These are phyloP conservation scores for Silene conica DNA, from an alignment of 148 eudicot genomes.

Conservation along the genomic window DNA sequence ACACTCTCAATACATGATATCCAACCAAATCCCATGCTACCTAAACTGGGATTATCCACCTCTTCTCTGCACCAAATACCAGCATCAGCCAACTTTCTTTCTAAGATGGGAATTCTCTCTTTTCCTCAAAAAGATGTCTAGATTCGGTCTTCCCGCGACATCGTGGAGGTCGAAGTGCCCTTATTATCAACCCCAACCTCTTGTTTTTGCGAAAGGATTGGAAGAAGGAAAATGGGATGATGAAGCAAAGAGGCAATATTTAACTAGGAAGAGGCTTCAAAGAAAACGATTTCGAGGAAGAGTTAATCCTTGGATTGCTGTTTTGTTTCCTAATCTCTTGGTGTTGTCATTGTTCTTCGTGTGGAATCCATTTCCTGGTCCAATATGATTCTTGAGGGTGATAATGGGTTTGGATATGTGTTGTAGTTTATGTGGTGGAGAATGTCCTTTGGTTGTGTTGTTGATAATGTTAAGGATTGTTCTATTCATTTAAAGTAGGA, in stretches of 20 bases:
- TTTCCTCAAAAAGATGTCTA: slow-evolving; percentile 53
- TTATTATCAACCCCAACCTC: slow-evolving; percentile 60
- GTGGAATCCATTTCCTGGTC: slow-evolving; percentile 49
- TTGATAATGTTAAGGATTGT: neutral
- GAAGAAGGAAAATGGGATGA: slow-evolving; percentile 72
- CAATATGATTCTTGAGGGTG: slow-evolving; percentile 22
- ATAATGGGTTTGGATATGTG: slow-evolving; percentile 2
- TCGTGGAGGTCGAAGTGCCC: slow-evolving; percentile 95
- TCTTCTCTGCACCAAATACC: slow-evolving; percentile 33
- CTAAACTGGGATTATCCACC: slow-evolving; percentile 87
- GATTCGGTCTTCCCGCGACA: slow-evolving; percentile 49
- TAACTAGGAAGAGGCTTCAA: slow-evolving; percentile 42
- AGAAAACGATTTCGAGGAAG: slow-evolving; percentile 29
- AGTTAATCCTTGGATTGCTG: slow-evolving; percentile 55
- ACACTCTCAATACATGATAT: slow-evolving; percentile 68
- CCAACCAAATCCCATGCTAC: slow-evolving; percentile 73
- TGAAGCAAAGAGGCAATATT: slow-evolving; percentile 46
- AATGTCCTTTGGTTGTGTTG: neutral
- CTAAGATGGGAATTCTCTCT: slow-evolving; percentile 50
- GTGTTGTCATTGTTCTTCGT: slow-evolving; percentile 20
- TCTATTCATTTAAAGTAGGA: neutral
- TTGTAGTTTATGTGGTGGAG: slow-evolving; percentile 10
- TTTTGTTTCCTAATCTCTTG: slow-evolving; percentile 59
- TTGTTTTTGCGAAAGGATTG: slow-evolving; percentile 68
- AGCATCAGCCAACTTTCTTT: slow-evolving; percentile 6